Evolutionary conservation across 2,329 filamentous ascomycete genomes (phyloP), one percentile per base, ranked within the genome.

Genomic region (Aspergillus viridinutans): DNA sequence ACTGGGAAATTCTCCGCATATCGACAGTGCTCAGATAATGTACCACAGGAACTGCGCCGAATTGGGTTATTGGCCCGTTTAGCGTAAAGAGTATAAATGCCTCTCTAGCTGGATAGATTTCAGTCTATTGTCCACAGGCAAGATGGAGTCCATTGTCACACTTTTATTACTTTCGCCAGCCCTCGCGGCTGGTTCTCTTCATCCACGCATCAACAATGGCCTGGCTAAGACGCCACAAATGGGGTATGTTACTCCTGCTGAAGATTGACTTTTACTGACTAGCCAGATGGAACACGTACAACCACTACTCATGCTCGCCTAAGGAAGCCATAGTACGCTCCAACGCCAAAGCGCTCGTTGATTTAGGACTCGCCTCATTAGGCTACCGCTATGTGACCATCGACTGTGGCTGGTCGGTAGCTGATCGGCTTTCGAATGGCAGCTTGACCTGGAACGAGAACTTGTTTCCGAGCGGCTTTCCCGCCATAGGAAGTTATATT

Each of bases 221-320:
- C 49, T 69, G 7, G 68, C 67, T 6, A 54, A 51, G 4, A 71
- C 67, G 14, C 69, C 67, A 25, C 69, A 64, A 7, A 71, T 71
- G 69, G 69, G 67, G 67, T 71, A 60, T 10, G 58, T 54, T 2
- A 17, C 3, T 23, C 29, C 14, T 8, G 38, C 23, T 17, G 32
- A 17, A 17, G 14, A 7, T 38, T 5, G 9, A 2, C 14, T 45
- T 17, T 21, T 10, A 12, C 21, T 50, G 21, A 56, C 47, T 32
- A 14, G 0, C 58, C 66, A 59, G 82, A 12, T 86, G 83, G 83
- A 85, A 85, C 58, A 81, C 78, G 2, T 86, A 86, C 61, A 86
- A 86, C 54, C 73, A 79, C 43, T 83, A 82, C 67, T 74, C 71
- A 51, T 85, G 82, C 64, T 69, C 69, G 1, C 80, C 80, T 0